Percentiles rank a stretch among this genome's conserved stretches.
Conservation (phyloP, 805 yeast genomes). For the Saccharomycopsis olivae region DNA sequence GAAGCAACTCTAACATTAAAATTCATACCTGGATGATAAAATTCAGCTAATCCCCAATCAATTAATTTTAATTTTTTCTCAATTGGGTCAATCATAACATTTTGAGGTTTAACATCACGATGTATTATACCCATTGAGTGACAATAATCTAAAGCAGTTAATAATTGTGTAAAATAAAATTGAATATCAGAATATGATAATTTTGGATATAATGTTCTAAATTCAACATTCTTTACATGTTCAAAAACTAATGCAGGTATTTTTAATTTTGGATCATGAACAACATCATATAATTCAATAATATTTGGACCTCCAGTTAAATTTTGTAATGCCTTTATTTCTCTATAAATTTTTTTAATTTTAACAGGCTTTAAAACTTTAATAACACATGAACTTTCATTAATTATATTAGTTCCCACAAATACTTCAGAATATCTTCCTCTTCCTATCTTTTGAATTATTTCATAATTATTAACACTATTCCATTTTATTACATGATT, state of each 20-base stretch:
- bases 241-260: slow-evolving; percentile 87
- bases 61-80: slow-evolving; percentile 63
- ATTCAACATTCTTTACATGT: slow-evolving; percentile 72
- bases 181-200: slow-evolving; percentile 68
- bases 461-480: slow-evolving; percentile 55
- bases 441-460: slow-evolving; percentile 75
- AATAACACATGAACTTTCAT: slow-evolving; percentile 61
- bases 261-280: slow-evolving; percentile 66
- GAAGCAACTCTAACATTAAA: slow-evolving; percentile 93
- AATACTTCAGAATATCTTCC: slow-evolving; percentile 96
- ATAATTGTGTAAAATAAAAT: slow-evolving; percentile 69
- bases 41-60: slow-evolving; percentile 96
- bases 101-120: slow-evolving; percentile 92
- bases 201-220: slow-evolving; percentile 70
- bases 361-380: slow-evolving; percentile 90
- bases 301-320: slow-evolving; percentile 79
- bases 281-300: slow-evolving; percentile 67
- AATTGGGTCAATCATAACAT: slow-evolving; percentile 86
- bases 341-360: slow-evolving; percentile 83
- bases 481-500: slow-evolving; percentile 16
- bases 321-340: slow-evolving; percentile 78
- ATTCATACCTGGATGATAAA: slow-evolving; percentile 80
- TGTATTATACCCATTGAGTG: slow-evolving; percentile 96
- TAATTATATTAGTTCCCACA: slow-evolving; percentile 63
- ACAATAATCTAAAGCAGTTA: slow-evolving; percentile 77